Evolutionary conservation across 768 basidiomycete species (phyloP).

Genomic region (Lentinula detonsa): DNA sequence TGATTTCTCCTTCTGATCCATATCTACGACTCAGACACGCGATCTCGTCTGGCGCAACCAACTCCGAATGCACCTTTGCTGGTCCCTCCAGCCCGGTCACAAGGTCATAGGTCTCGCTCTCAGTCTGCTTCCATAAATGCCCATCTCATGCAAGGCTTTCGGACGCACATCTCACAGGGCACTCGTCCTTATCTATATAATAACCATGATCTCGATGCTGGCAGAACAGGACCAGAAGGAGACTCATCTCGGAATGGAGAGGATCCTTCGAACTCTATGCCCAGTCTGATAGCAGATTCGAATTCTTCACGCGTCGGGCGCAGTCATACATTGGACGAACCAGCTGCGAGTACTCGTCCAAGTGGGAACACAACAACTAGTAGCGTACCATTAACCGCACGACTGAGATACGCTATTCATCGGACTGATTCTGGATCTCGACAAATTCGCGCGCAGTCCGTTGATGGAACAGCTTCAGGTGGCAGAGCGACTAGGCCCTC

Average conservation of each 20-base stretch:
- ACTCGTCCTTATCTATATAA: neutral
- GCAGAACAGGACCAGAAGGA: neutral
- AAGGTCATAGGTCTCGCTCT: neutral
- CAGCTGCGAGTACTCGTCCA: neutral
- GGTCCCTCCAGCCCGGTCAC: neutral
- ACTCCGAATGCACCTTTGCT: neutral
- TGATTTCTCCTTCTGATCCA: neutral
- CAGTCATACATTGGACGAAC: neutral
- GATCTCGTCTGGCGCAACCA: neutral
- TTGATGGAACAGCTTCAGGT: neutral
- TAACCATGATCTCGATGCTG: neutral
- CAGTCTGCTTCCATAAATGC: neutral
- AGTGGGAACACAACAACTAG: neutral
- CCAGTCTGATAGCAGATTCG: neutral
- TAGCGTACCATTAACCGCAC: neutral
- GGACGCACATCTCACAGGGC: neutral
- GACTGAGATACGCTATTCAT: neutral
- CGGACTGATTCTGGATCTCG: conserved; percentile 1
- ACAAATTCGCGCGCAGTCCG: neutral
- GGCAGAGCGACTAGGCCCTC: neutral
- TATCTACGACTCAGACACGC: neutral
- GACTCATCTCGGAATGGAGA: neutral
- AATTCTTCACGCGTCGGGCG: neutral
- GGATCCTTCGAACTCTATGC: neutral
- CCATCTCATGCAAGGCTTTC: neutral